Base-by-base conservation (phyloP, 75 land plant genomes). In the Pseudotsuga menziesii region DNA sequence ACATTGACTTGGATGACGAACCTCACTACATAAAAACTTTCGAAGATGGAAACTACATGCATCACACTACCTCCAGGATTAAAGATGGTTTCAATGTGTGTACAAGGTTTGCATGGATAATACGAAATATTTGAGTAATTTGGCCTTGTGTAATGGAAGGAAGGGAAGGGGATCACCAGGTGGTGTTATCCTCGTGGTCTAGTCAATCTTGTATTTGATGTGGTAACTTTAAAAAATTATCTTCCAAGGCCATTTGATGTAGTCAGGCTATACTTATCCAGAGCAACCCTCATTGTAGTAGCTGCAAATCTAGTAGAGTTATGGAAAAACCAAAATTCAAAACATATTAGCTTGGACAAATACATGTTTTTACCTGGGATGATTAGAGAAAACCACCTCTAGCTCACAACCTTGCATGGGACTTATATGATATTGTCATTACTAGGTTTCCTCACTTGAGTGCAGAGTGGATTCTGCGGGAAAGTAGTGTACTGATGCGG, bases 401-500 rank as follows among this genome's bases (percentile, higher is more conserved):
- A 75, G 91, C 88, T 54, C 98, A 93, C 62, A 83, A 76, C 74
- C 90, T 96, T 79, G 98, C 97, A 22, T 96, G 98, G 98, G 94
- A 96, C 44, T 94, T n/a, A n/a, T n/a, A 89, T 82, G 98, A 96
- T 78, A 83, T 96, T 75, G 94, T 96, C 25, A 91, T 96, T 14
- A 94, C 97, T 48, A 96, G 97, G 5, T 96, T 96, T 73, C 80
- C 63, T 58, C 83, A 93, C 41, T 78, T 96, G 75, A 96, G 98
- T 85, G 86, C 87, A 59, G 98, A 96, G 77, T 96, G 98, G 98
- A 87, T 88, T n/a, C 80, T 81, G 44, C 88, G 81, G 19, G 96
- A 91, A 78, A 88, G 76, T 74, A 90, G 94, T 76, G 82, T 86
- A 36, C 52, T 96, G 76, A 88, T 84, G 89, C 91, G 89, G 75